These are phyloP conservation scores for Selaginella moellendorffii DNA, from an alignment of 75 land plant species.

Conservation along the genomic window DNA sequence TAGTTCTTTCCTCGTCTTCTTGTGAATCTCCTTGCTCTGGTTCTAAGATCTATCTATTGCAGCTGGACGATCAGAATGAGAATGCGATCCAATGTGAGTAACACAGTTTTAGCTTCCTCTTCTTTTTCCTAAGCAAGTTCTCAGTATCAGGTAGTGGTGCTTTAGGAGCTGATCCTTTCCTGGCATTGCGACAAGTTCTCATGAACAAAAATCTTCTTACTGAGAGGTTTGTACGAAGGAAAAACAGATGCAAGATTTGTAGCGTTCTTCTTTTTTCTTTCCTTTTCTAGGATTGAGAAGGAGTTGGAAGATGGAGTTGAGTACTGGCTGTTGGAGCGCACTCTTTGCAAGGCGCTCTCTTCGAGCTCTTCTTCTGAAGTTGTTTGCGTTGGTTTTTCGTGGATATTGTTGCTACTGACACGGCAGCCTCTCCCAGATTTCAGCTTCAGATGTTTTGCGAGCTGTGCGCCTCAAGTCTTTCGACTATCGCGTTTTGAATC, in stretches of 20 bases:
- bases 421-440: slow-evolving; percentile 41
- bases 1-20: no score
- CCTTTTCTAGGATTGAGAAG: slow-evolving; percentile 41
- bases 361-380: no score
- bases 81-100: slow-evolving; percentile 10
- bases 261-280: not conserved
- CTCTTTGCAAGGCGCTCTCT: slow-evolving; percentile 43
- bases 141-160: not conserved
- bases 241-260: no score
- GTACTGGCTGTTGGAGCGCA: slow-evolving; percentile 80
- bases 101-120: no score
- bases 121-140: no score
- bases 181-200: slow-evolving; percentile 30
- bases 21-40: no score
- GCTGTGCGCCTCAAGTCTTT: slow-evolving; percentile 87
- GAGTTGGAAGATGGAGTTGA: slow-evolving; percentile 56
- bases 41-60: no score
- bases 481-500: slow-evolving; percentile 85
- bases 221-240: slow-evolving; percentile 27
- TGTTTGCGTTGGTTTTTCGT: no score
- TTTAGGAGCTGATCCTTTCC: slow-evolving; percentile 36
- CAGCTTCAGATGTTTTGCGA: slow-evolving; percentile 48
- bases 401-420: no score
- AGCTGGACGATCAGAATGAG: slow-evolving; percentile 68
- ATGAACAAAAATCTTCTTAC: slow-evolving; percentile 35